A percentile compares a stretch with the other conserved stretches of the same genome.
phyloP scores from a whole-genome alignment of 805 yeast genomes.

The Monosporozyma aerobia region DNA sequence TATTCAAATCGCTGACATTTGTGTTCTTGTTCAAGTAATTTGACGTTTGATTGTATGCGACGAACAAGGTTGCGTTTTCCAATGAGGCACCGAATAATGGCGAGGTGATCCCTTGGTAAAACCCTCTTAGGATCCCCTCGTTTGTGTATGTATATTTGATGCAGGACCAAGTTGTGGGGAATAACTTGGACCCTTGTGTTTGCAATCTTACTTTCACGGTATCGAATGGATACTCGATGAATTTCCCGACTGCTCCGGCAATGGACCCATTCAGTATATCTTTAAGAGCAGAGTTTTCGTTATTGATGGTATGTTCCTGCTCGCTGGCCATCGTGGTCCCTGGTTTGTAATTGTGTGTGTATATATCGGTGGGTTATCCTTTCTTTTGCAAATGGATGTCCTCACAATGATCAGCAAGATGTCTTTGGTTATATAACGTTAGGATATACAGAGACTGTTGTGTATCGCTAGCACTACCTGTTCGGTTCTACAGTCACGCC shows the following conservation, averaged over 20 bases:
- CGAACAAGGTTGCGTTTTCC: conserved; percentile 75
- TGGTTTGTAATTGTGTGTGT: background rate
- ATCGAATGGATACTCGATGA: conserved; percentile 87
- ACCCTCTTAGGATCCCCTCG: conserved; percentile 67
- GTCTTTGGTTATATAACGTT: too few relatives aligned
- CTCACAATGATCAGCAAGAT: too few relatives aligned
- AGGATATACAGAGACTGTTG: too few relatives aligned
- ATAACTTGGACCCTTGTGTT: conserved; percentile 55
- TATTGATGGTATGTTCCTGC: conserved; percentile 1
- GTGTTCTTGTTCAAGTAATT: conserved; percentile 24
- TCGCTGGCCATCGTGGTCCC: background rate
- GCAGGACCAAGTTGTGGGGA: conserved; percentile 56
- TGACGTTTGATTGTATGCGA: conserved; percentile 47
- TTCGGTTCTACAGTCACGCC: too few relatives aligned
- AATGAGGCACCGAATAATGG: conserved; percentile 87
- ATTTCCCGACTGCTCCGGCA: conserved; percentile 76
- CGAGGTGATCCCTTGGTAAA: conserved; percentile 68
- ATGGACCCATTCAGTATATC: conserved; percentile 34
- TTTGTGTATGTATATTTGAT: conserved; percentile 47
- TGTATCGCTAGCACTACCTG: too few relatives aligned
- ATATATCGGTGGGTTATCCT: background rate
- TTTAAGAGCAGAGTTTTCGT: conserved; percentile 19
- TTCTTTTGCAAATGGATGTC: too few relatives aligned
- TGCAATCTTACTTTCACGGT: conserved; percentile 84
- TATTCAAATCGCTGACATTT: conserved; percentile 19